A percentile compares a stretch with the other conserved stretches of the same genome.
phyloP scores from a whole-genome alignment of 805 yeast genomes.

The Candida nitratophila region DNA sequence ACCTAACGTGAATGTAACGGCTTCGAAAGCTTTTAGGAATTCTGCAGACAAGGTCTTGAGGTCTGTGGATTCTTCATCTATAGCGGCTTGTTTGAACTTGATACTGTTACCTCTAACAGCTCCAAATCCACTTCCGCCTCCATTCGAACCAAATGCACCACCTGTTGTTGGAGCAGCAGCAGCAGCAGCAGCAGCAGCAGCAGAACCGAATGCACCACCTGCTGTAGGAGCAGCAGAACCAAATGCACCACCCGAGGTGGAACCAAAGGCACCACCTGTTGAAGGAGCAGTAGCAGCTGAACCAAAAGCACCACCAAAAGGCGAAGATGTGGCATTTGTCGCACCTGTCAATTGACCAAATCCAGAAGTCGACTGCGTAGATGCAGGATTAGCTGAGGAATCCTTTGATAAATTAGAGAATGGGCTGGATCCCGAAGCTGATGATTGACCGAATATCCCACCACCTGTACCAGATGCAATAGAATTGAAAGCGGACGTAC shows the following conservation, averaged over 20 bases:
- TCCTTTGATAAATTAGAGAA: too few relatives aligned
- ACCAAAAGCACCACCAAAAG: constrained; percentile 4
- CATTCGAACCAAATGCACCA: constrained; percentile 5
- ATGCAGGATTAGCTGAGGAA: too few relatives aligned
- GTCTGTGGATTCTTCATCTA: constrained; percentile 16
- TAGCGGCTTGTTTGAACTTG: constrained; percentile 14
- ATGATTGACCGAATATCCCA: too few relatives aligned
- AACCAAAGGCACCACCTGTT: constrained; percentile 4
- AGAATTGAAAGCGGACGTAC: constrained; percentile 11
- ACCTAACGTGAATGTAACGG: constrained; percentile 46
- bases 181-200: constrained; percentile 2
- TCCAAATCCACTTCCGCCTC: constrained; percentile 4
- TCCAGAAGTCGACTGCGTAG: neutral
- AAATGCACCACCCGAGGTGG: neutral
- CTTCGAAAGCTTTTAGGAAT: constrained; percentile 40
- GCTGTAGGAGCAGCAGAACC: neutral
- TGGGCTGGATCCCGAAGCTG: neutral
- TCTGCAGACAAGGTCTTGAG: constrained; percentile 35
- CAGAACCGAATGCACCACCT: neutral
- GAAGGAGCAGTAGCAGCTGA: constrained; percentile 1
- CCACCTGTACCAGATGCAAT: neutral
- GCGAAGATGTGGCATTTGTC: neutral
- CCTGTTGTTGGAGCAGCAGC: constrained; percentile 5
- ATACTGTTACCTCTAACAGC: neutral
- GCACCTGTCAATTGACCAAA: neutral